Conservation (phyloP, 2,329 filamentous ascomycete genomes). For the Clonostachys chloroleuca region DNA sequence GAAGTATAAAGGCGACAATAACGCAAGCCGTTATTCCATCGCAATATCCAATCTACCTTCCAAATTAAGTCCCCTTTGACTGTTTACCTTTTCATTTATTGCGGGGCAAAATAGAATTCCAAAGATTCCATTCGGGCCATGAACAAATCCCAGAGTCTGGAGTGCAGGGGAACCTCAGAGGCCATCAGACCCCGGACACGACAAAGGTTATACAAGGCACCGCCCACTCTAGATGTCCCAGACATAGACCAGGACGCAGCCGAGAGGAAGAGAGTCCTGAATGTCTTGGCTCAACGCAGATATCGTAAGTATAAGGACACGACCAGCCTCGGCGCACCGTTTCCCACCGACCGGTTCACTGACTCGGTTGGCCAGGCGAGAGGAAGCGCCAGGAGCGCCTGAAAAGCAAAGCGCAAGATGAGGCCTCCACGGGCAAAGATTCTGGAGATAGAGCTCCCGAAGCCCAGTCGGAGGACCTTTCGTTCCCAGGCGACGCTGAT, state of each 20-base stretch:
- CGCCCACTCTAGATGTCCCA: slow-evolving; percentile 34
- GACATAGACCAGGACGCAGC: slow-evolving; percentile 44
- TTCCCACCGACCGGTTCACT: background rate
- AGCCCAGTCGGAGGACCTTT: too few relatives aligned
- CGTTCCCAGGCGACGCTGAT: too few relatives aligned
- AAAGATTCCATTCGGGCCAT: too few relatives aligned
- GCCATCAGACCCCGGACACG: slow-evolving; percentile 20
- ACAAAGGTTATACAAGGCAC: slow-evolving; percentile 33
- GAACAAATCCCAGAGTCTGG: too few relatives aligned
- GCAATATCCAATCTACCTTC: too few relatives aligned
- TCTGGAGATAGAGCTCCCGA: too few relatives aligned
- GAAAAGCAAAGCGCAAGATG: slow-evolving; percentile 5
- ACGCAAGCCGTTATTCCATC: too few relatives aligned
- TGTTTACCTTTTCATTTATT: too few relatives aligned
- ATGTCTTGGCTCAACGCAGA: slow-evolving; percentile 49
- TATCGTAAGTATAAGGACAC: slow-evolving; percentile 30
- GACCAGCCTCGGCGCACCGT: background rate
- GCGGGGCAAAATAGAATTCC: too few relatives aligned
- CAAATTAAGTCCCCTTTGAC: too few relatives aligned
- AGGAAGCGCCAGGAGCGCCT: slow-evolving; percentile 21
- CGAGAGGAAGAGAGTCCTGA: slow-evolving; percentile 48
- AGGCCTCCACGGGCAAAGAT: background rate
- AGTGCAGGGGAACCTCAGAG: too few relatives aligned
- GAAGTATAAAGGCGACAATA: background rate
- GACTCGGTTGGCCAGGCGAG: slow-evolving; percentile 14